Conservation (phyloP, 2,329 filamentous ascomycete species). For the Hirsutella thompsonii region DNA sequence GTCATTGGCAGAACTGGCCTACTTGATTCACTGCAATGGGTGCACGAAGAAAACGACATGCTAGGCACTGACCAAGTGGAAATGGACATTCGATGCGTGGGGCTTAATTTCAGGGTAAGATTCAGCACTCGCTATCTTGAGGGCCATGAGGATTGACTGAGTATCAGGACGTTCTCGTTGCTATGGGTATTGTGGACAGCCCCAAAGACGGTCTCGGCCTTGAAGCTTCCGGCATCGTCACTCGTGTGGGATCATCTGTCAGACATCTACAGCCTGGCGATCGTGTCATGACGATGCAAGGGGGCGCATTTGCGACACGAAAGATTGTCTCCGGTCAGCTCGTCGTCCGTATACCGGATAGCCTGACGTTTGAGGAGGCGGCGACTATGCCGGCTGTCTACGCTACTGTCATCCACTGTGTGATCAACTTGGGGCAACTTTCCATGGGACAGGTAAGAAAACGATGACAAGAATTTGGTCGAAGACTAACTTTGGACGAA, state of each 20-base stretch:
- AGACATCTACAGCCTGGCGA: slow-evolving; percentile 16
- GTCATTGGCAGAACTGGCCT: neutral
- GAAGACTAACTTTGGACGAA: neutral
- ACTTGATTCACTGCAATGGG: neutral
- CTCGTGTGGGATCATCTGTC: slow-evolving; percentile 5
- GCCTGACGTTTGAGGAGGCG: slow-evolving; percentile 19
- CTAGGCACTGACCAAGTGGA: neutral
- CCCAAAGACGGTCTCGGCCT: slow-evolving; percentile 8
- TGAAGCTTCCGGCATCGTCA: slow-evolving; percentile 16
- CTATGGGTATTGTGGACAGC: slow-evolving; percentile 2
- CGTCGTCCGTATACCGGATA: slow-evolving; percentile 18
- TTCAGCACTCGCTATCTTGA: no score
- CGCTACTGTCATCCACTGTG: slow-evolving; percentile 14
- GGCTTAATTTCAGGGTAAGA: neutral
- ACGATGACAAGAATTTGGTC: neutral
- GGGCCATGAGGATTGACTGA: neutral
- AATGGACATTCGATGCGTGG: neutral
- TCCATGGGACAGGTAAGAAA: slow-evolving; percentile 4
- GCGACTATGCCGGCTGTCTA: slow-evolving; percentile 20
- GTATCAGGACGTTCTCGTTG: slow-evolving; percentile 6
- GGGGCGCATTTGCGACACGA: slow-evolving; percentile 12
- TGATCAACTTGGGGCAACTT: slow-evolving; percentile 5
- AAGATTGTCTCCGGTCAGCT: neutral
- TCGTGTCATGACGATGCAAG: slow-evolving; percentile 15
- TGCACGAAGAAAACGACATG: neutral